Base-by-base conservation (phyloP, 495 filamentous ascomycete genomes). In the Penicillium coprophilum region DNA sequence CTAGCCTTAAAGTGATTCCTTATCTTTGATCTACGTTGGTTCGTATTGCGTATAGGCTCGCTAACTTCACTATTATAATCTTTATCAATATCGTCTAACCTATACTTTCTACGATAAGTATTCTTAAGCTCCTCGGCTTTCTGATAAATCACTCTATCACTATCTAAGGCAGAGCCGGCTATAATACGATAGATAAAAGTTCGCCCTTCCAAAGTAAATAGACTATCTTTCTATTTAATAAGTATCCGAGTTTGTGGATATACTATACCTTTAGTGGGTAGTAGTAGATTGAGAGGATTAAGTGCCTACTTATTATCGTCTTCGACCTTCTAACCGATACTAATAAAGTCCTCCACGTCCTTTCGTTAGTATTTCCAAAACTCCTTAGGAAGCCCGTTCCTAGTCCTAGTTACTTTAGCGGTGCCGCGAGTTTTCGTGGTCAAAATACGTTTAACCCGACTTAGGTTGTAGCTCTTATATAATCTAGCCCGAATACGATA, bases 321-420 rank as follows among this genome's bases (percentile, higher is more conserved):
- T 50, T 68, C 51, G 9, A 68, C 45, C 59, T 68, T 68, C 56
- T 49, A 68, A 19, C 59, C 52, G 40, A 68, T 54, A 10, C 62
- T 50, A 50, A 65, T 36, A 8, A 65, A 59, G 36, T 57, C 52
- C 27, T 52, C 31, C n/a, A 68, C 60, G 32, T 68, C 34, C n/a
- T 52, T 38, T 40, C 57, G 52, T 3, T 44, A 28, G n/a, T 57
- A 65, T 44, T 50, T 59, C 65, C 53, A 68, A 45, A n/a, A 32
- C 39, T 65, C 62, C 19, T 46, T 13, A 20, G 15, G 24, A 49
- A 52, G 44, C 15, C 58, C 41, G 30, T 62, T 45, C 28, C 46
- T 58, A 1, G 9, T 53, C 11, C 20, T 9, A n/a, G 31, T n/a
- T 5, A 40, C 28, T 43, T 63, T 65, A 34, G 50, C 44, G n/a